Base-by-base conservation (phyloP, 495 filamentous ascomycete species). In the Xylaria longipes region DNA sequence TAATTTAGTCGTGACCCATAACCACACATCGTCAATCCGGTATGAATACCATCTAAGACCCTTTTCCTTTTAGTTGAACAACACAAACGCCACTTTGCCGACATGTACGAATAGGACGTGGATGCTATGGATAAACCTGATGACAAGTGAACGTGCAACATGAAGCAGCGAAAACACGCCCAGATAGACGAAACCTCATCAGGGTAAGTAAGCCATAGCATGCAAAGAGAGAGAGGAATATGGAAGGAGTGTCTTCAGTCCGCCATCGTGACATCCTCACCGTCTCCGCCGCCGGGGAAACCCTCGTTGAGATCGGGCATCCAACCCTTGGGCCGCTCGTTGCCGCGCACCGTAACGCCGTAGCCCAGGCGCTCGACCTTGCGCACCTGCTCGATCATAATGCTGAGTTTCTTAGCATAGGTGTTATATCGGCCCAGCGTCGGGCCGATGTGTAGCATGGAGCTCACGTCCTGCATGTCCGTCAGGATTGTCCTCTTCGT, bases 281-380 rank as follows among this genome's bases (percentile, higher is more conserved):
- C 72, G 5, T 76, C 58, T 39, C 69, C 73, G 11, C 48, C 64
- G n/a, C 74, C 73, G 31, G 52, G 5, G 1, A 48, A 60, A 12
- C 73, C 46, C 33, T 83, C 87, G 6, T 84, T 86, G 72, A 94
- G 75, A 81, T 97, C 95, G 31, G 95, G 96, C 73, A 94, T 88
- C 96, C 96, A 98, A 6, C 96, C 96, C 73, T 91, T 91, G 4
- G 96, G 97, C 69, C 94, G 84, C 82, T 99, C 96, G 61, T 90
- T 91, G 0, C 97, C 96, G 14, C 97, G 84, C 15, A 99, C 90
- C 39, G 90, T 87, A 76, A 97, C 87, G 12, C 94, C 93, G 82
- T 97, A 98, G 20, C 93, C 90, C 22, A 94, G 90, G 25, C 88
- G 87, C 85, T 99, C 96, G 31, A 98, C 96, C 87, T 99, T 99